Evolutionary conservation across 2,329 filamentous ascomycete genomes (phyloP).

Genomic region (Graphilbum ipis-grandicollis): DNA sequence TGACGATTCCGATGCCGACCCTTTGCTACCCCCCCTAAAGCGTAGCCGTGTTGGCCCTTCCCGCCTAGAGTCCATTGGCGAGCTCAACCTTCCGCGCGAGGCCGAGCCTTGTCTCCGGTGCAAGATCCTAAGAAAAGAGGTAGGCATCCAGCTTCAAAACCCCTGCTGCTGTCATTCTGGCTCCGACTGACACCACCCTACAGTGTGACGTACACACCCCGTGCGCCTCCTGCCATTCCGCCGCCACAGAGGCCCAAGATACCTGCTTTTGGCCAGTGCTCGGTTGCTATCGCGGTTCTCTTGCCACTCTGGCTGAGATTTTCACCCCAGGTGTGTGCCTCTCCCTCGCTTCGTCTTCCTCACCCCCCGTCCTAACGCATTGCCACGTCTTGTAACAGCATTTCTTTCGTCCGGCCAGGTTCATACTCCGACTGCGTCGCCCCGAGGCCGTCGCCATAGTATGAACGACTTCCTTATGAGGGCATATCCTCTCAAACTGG

Average conservation of each 20-base stretch:
- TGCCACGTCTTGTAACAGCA: background rate
- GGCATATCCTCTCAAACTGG: conserved; percentile 23
- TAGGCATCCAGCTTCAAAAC: conserved; percentile 12
- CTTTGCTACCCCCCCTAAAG: conserved; percentile 36
- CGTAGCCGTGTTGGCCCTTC: conserved; percentile 32
- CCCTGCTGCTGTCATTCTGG: too few relatives aligned
- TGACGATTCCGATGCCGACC: conserved; percentile 29
- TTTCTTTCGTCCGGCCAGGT: conserved; percentile 9
- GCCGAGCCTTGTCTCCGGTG: conserved; percentile 33
- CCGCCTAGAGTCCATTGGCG: conserved; percentile 38
- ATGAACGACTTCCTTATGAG: conserved; percentile 35
- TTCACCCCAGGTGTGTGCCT: conserved; percentile 28
- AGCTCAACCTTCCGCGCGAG: conserved; percentile 31
- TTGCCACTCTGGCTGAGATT: conserved; percentile 28
- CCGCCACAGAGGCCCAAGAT: conserved; percentile 12
- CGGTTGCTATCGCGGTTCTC: conserved; percentile 32
- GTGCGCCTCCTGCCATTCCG: conserved; percentile 26
- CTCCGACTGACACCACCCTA: background rate
- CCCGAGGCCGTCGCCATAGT: conserved; percentile 27
- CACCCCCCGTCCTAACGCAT: background rate
- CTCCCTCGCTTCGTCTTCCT: background rate
- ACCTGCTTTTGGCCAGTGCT: conserved; percentile 29
- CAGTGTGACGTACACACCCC: conserved; percentile 35
- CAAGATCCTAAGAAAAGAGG: conserved; percentile 25
- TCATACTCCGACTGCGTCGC: conserved; percentile 32